A percentile compares a stretch with the other conserved stretches of the same genome.
These are phyloP conservation scores for Colletotrichum godetiae DNA, from an alignment of 2,329 filamentous ascomycete genomes.

Conservation along the genomic window DNA sequence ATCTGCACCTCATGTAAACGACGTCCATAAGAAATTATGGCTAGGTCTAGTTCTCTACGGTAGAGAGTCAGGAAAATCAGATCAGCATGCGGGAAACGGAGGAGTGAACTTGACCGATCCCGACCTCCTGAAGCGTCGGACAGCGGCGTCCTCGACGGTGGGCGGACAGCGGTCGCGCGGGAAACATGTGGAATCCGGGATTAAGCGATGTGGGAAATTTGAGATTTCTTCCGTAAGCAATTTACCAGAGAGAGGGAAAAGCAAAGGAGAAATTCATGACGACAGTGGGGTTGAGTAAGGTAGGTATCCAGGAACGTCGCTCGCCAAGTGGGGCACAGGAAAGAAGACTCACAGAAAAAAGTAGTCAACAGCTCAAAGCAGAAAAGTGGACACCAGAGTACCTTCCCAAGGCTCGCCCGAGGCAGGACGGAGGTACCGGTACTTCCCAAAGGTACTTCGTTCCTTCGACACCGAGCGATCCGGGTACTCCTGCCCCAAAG, in stretches of 20 bases:
- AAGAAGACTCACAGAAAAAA: not conserved
- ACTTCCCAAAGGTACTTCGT: not conserved
- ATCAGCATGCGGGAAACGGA: slow-evolving; percentile 11
- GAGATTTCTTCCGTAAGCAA: slow-evolving; percentile 2
- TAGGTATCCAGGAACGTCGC: slow-evolving; percentile 9
- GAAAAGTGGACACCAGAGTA: not conserved
- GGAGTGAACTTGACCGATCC: slow-evolving; percentile 15
- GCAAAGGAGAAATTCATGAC: slow-evolving; percentile 19
- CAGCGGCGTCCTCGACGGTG: slow-evolving; percentile 9
- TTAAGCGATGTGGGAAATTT: slow-evolving; percentile 12
- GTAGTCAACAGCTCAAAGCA: not conserved
- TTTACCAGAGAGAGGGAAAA: not conserved
- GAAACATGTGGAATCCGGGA: slow-evolving; percentile 26
- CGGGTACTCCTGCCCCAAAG: not conserved
- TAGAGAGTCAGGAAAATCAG: not conserved
- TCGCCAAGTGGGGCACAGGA: not conserved
- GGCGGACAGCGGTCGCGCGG: slow-evolving; percentile 21
- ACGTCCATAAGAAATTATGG: not conserved
- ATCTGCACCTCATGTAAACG: slow-evolving; percentile 17
- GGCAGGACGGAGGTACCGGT: slow-evolving; percentile 19
- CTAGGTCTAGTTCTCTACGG: too few species aligned
- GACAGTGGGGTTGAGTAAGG: slow-evolving; percentile 25
- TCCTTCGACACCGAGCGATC: not conserved
- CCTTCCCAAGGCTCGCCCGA: slow-evolving; percentile 2
- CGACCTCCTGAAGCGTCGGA: slow-evolving; percentile 5